Conservation (phyloP, 2,329 filamentous ascomycete species). For the Gaeumannomyces sp. region DNA sequence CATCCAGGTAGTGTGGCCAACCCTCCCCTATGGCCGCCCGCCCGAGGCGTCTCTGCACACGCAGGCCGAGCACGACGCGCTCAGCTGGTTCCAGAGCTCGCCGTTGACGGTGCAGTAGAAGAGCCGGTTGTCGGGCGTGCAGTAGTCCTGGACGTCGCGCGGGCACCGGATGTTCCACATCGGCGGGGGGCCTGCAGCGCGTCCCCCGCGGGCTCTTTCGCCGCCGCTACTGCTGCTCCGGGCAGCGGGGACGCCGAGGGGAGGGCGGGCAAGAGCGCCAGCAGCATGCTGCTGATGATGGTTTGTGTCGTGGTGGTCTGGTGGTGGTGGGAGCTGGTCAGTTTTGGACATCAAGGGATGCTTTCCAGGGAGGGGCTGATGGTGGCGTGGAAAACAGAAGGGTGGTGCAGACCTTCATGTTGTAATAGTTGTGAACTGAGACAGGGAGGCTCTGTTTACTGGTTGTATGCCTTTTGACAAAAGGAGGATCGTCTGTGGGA, state of each 20-base stretch:
- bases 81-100: constrained; percentile 2
- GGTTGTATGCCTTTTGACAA: background rate
- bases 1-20: too few relatives aligned
- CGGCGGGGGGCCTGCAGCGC: background rate
- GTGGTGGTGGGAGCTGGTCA: background rate
- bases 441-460: background rate
- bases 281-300: too few relatives aligned
- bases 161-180: constrained; percentile 8
- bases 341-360: too few relatives aligned
- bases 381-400: background rate
- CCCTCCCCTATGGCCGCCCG: background rate
- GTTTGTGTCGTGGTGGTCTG: background rate
- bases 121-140: constrained; percentile 4
- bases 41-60: background rate
- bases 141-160: constrained; percentile 3
- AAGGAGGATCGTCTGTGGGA: too few relatives aligned
- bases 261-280: background rate
- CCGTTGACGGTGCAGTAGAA: constrained; percentile 5
- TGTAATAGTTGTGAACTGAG: background rate
- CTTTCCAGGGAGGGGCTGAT: background rate
- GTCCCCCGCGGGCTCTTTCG: background rate
- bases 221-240: too few relatives aligned
- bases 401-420: background rate
- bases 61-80: background rate
- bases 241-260: background rate